Conservation (phyloP, 306 rosid species). For the Dryas octopetala region DNA sequence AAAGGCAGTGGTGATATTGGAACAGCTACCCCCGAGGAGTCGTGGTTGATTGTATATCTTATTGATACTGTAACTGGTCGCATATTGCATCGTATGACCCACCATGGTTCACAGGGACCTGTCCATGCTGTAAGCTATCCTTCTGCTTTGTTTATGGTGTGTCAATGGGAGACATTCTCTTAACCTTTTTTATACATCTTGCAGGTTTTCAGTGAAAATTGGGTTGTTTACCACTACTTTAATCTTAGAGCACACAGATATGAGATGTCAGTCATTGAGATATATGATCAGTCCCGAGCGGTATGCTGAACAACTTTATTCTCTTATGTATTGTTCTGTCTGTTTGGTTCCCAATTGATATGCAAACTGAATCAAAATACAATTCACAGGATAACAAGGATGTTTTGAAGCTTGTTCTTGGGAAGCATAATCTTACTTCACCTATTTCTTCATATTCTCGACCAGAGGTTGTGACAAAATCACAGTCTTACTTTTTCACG, state of each 20-base stretch:
- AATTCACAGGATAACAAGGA: constrained; percentile 79
- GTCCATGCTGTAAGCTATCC: constrained; percentile 77
- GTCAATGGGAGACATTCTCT: constrained; percentile 23
- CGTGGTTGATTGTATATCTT: constrained; percentile 79
- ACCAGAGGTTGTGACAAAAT: constrained; percentile 73
- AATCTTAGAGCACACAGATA: constrained; percentile 97
- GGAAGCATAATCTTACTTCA: constrained; percentile 94
- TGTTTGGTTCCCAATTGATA: constrained; percentile 16
- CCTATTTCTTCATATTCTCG: constrained; percentile 88
- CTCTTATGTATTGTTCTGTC: constrained; percentile 13
- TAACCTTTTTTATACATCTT: constrained; percentile 29
- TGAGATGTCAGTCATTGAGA: constrained; percentile 95
- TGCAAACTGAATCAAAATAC: constrained; percentile 22
- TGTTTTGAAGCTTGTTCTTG: constrained; percentile 88
- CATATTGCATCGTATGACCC: constrained; percentile 85
- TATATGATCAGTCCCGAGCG: constrained; percentile 95
- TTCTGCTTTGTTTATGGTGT: constrained; percentile 25
- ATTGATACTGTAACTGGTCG: constrained; percentile 90
- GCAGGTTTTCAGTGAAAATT: constrained; percentile 95
- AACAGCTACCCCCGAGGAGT: constrained; percentile 85
- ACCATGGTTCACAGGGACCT: constrained; percentile 96
- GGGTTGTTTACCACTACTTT: constrained; percentile 99
- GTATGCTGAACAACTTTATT: constrained; percentile 50
- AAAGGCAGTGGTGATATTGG: constrained; percentile 86
- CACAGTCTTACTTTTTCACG: constrained; percentile 85